A percentile compares a stretch with the other conserved stretches of the same genome.
Evolutionary conservation across 2,329 filamentous ascomycete species (phyloP).

Genomic region (Cytospora leucostoma): DNA sequence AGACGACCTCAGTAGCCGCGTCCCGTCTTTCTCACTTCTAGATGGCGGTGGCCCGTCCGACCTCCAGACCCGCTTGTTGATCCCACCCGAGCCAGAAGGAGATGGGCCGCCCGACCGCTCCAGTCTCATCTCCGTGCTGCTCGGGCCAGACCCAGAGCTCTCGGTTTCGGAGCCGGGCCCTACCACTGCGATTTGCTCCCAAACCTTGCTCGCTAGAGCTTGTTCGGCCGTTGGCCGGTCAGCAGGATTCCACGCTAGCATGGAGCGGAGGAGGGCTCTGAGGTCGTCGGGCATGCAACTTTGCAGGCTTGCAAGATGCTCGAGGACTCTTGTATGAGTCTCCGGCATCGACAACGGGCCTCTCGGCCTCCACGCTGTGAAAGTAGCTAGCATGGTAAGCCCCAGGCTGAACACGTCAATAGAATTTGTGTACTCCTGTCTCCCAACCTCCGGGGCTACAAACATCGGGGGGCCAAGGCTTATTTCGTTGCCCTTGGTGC

Average conservation of each 20-base stretch:
- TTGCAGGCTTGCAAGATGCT: neutral
- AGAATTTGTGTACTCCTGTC: conserved; percentile 2
- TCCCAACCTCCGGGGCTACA: neutral
- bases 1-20: neutral
- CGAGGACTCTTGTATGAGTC: neutral
- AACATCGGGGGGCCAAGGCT: neutral
- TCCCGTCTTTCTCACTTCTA: neutral
- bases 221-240: conserved; percentile 2
- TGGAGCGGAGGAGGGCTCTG: neutral
- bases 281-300: conserved; percentile 2
- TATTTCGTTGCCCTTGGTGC: neutral
- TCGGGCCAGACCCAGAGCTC: neutral
- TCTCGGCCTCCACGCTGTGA: neutral
- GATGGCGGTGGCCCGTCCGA: neutral
- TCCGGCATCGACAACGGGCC: neutral
- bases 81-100: neutral
- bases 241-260: conserved; percentile 8
- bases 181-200: neutral
- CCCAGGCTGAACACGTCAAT: conserved; percentile 14
- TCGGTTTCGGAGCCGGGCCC: neutral
- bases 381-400: conserved; percentile 10
- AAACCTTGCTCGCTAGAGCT: neutral
- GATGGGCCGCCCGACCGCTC: conserved; percentile 2
- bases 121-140: neutral
- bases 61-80: neutral